Conservation (phyloP, 2,329 filamentous ascomycete species). For the Ceratocystis smalleyi region DNA sequence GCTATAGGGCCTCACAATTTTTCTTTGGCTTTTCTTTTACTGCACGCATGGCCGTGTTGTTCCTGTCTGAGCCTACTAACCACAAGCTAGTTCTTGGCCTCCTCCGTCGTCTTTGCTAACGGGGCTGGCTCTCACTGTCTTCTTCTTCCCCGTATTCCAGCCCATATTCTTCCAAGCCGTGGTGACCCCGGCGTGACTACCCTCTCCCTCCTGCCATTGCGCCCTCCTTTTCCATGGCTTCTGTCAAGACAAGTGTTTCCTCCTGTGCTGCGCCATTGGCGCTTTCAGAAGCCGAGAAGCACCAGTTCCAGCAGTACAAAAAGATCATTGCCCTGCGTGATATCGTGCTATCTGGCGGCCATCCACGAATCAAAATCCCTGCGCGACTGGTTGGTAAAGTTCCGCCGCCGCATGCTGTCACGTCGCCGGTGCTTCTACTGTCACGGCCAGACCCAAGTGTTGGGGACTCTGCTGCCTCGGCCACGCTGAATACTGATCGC, state of each 20-base stretch:
- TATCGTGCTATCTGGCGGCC: constrained; percentile 61
- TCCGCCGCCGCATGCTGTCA: constrained; percentile 18
- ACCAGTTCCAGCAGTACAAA: constrained; percentile 42
- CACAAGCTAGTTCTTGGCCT: neutral
- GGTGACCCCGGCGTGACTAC: neutral
- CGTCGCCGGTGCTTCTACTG: constrained; percentile 3
- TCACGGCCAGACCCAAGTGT: neutral
- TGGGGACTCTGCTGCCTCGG: neutral
- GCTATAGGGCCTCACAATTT: neutral
- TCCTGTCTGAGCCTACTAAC: neutral
- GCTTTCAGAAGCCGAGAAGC: constrained; percentile 10
- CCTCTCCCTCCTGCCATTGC: neutral
- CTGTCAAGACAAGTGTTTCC: neutral
- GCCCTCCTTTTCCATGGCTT: neutral
- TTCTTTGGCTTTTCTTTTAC: neutral
- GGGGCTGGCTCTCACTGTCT: neutral
- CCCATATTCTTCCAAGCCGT: neutral
- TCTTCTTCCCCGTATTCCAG: neutral
- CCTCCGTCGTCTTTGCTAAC: neutral
- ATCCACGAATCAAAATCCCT: constrained; percentile 45
- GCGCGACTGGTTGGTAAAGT: constrained; percentile 24
- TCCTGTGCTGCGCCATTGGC: neutral
- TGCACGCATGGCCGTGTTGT: neutral
- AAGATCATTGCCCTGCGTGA: constrained; percentile 71
- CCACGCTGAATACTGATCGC: neutral